Conservation (phyloP, 1,139 yeast genomes). For the Geotrichum carabidarum region DNA sequence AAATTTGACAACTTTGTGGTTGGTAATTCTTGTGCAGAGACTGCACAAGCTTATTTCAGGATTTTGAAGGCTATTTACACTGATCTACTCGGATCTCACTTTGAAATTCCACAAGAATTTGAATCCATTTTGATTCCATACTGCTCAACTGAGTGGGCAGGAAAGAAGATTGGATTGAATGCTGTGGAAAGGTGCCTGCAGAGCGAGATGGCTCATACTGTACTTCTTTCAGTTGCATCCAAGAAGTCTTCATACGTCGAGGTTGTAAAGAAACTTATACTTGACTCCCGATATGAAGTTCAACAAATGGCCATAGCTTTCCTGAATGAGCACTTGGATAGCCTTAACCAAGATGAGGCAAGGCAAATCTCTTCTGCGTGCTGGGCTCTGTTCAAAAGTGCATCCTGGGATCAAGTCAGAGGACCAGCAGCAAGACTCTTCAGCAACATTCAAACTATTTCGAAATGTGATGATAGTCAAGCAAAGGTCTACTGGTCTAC, state of each 20-base stretch:
- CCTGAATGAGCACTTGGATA: slow-evolving; percentile 23
- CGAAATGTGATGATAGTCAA: slow-evolving; percentile 15
- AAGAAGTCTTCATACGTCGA: not conserved
- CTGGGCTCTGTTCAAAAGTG: slow-evolving; percentile 32
- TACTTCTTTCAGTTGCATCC: slow-evolving; percentile 6
- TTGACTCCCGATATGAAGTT: slow-evolving; percentile 42
- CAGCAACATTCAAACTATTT: slow-evolving; percentile 27
- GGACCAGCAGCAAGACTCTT: slow-evolving; percentile 43
- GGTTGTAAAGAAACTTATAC: slow-evolving; percentile 13
- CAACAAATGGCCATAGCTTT: slow-evolving; percentile 43
- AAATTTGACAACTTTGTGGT: slow-evolving; percentile 28
- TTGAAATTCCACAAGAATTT: slow-evolving; percentile 5
- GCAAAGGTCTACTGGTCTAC: slow-evolving; percentile 25
- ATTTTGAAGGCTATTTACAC: slow-evolving; percentile 26
- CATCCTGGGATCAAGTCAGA: slow-evolving; percentile 44
- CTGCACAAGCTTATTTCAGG: slow-evolving; percentile 40
- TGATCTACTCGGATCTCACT: not conserved
- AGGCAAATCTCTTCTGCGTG: slow-evolving; percentile 29
- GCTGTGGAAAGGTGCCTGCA: slow-evolving; percentile 17
- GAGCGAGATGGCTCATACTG: slow-evolving; percentile 18
- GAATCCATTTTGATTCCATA: slow-evolving; percentile 11
- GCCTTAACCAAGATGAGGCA: slow-evolving; percentile 15
- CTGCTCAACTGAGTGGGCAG: slow-evolving; percentile 15
- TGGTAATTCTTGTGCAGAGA: slow-evolving; percentile 34
- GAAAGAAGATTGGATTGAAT: slow-evolving; percentile 5